Base-by-base conservation (phyloP, 768 basidiomycete genomes). In the Pholiota microspora region DNA sequence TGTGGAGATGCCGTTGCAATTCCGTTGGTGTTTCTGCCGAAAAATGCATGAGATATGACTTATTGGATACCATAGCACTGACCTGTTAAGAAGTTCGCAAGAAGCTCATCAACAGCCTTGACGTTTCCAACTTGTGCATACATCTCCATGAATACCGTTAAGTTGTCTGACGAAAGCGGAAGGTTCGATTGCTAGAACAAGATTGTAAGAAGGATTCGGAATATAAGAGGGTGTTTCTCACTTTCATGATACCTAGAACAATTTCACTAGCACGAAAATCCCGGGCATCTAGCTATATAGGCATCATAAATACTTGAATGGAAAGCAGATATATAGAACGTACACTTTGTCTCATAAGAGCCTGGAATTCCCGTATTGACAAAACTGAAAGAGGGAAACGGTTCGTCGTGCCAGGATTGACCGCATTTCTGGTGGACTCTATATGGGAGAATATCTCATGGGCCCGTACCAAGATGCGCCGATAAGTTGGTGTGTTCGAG, bases 1-100 rank as follows among this genome's bases (percentile, higher is more conserved):
- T 70, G 57, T 94, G 86, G 13, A 91, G 76, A 61, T 92, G 83
- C 2, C 84, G 82, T 59, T 89, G 88, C 15, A 57, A 65, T 32
- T 80, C 79, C 0, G 78, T 83, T 25, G 80, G 83, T 9, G 66
- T 49, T 8, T 58, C 73, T 76, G 52, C n/a, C 31, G n/a, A n/a
- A n/a, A 2, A 15, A 38, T 38, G 29, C 27, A 31, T 53, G 42
- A 8, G 35, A 21, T 29, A 52, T 52, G 35, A 34, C 44, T 18
- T 40, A 32, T 16, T 28, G 8, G 35, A 28, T 27, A n/a, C 42
- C 29, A 6, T 16, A 4, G 45, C 16, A 66, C 71, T 15, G 57
- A 85, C 85, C 76, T 51, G 71, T 66, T 1, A 80, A 55, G 48
- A 76, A 74, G 8, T 68, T 70, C 18, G 71, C 59, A 8, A 85